Percentiles rank a stretch among this genome's conserved stretches.
Evolutionary conservation across 495 filamentous ascomycete species (phyloP).

Genomic region (Daldinia grandis): DNA sequence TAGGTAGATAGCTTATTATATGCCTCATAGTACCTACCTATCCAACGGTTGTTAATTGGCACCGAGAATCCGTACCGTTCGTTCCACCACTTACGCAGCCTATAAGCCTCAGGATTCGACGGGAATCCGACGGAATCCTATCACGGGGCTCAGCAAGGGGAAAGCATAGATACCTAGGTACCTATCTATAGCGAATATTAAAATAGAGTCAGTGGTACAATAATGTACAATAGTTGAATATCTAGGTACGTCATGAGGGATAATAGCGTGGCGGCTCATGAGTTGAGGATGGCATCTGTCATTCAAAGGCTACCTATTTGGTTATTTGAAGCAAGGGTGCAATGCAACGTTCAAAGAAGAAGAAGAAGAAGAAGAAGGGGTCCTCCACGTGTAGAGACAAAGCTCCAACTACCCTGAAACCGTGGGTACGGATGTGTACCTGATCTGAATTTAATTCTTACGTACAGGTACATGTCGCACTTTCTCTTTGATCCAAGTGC

Average conservation of each 20-base stretch:
- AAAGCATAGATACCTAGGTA: not conserved
- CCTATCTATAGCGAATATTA: not conserved
- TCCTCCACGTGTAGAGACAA: not conserved
- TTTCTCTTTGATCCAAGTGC: not conserved
- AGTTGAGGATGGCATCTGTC: not conserved
- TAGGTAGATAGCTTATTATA: no score
- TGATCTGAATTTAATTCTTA: constrained; percentile 1
- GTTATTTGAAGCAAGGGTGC: not conserved
- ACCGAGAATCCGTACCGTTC: not conserved
- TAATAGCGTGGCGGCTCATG: not conserved
- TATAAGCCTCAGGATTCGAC: constrained; percentile 1
- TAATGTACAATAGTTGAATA: not conserved
- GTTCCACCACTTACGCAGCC: not conserved
- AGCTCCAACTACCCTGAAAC: not conserved
- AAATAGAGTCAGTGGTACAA: constrained; percentile 2
- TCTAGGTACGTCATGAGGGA: not conserved
- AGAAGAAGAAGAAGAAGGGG: no score
- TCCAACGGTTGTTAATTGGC: not conserved
- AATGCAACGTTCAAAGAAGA: not conserved
- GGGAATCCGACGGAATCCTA: constrained; percentile 11
- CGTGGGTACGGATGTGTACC: not conserved
- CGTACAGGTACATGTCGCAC: not conserved
- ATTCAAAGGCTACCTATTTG: no score
- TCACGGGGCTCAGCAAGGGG: not conserved
- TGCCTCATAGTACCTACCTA: no score